These are phyloP conservation scores for Talaromyces albobiverticillius DNA, from an alignment of 2,329 filamentous ascomycete species.

Conservation along the genomic window DNA sequence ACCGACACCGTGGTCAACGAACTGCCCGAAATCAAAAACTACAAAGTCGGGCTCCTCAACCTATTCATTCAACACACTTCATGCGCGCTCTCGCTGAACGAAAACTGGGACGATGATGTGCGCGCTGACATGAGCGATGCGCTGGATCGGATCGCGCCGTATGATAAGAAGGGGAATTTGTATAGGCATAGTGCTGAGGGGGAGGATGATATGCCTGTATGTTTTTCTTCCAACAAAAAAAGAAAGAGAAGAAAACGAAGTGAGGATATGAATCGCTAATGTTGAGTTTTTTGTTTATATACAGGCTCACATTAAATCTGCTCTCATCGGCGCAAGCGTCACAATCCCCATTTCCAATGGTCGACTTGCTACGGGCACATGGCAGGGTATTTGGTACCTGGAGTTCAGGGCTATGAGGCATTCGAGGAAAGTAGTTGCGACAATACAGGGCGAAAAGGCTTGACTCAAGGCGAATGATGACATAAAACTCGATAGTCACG, in stretches of 20 bases:
- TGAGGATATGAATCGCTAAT: too few relatives aligned
- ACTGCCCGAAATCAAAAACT: constrained; percentile 75
- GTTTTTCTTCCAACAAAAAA: neutral
- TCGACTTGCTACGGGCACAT: constrained; percentile 64
- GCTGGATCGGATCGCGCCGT: constrained; percentile 83
- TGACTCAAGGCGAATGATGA: constrained; percentile 18
- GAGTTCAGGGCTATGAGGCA: constrained; percentile 81
- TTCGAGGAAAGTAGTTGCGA: constrained; percentile 78
- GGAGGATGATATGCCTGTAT: constrained; percentile 84
- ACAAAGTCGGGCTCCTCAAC: constrained; percentile 82
- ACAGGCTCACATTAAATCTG: constrained; percentile 93
- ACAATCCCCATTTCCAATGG: constrained; percentile 90
- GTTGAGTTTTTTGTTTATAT: too few relatives aligned
- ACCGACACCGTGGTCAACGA: constrained; percentile 69
- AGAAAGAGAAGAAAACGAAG: neutral
- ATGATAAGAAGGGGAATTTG: constrained; percentile 70
- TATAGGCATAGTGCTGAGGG: constrained; percentile 90
- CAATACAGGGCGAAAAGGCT: constrained; percentile 80
- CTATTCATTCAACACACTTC: constrained; percentile 95
- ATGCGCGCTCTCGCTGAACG: constrained; percentile 86
- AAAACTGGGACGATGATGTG: constrained; percentile 88
- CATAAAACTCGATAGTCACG: constrained; percentile 9
- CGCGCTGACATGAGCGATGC: constrained; percentile 90
- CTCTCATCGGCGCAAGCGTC: constrained; percentile 82
- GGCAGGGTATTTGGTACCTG: constrained; percentile 81